phyloP scores from a whole-genome alignment of 2,329 filamentous ascomycete genomes.

The Ceratocystis diversiconidia region DNA sequence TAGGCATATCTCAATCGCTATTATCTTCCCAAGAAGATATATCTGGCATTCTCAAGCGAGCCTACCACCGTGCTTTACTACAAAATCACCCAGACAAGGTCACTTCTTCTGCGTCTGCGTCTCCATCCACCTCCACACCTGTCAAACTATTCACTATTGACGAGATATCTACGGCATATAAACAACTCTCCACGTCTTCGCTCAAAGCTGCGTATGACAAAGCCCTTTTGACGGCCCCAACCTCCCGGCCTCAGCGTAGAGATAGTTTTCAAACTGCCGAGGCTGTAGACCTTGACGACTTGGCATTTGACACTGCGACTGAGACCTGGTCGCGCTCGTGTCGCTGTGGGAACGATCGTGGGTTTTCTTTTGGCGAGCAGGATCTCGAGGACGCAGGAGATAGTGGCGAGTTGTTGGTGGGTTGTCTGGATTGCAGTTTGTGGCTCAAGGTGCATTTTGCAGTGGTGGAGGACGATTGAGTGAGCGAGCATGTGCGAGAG shows the following conservation, averaged over 20 bases:
- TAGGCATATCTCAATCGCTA: slow-evolving; percentile 38
- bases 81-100: slow-evolving; percentile 51
- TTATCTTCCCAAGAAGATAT: slow-evolving; percentile 32
- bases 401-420: slow-evolving; percentile 47
- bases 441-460: slow-evolving; percentile 53
- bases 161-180: slow-evolving; percentile 48
- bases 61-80: slow-evolving; percentile 51
- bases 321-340: slow-evolving; percentile 43
- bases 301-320: slow-evolving; percentile 36
- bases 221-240: slow-evolving; percentile 27
- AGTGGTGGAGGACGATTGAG: slow-evolving; percentile 29
- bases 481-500: background rate
- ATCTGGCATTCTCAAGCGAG: slow-evolving; percentile 40
- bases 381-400: slow-evolving; percentile 46
- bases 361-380: slow-evolving; percentile 43
- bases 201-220: slow-evolving; percentile 41
- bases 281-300: slow-evolving; percentile 50
- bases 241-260: slow-evolving; percentile 18
- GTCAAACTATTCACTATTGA: slow-evolving; percentile 38
- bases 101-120: background rate
- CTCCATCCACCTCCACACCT: slow-evolving; percentile 8
- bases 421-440: slow-evolving; percentile 51
- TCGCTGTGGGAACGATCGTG: slow-evolving; percentile 48
- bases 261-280: slow-evolving; percentile 46
- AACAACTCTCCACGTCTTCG: slow-evolving; percentile 37